phyloP scores from a whole-genome alignment of 2,329 filamentous ascomycete species.

The Alternaria sp. region DNA sequence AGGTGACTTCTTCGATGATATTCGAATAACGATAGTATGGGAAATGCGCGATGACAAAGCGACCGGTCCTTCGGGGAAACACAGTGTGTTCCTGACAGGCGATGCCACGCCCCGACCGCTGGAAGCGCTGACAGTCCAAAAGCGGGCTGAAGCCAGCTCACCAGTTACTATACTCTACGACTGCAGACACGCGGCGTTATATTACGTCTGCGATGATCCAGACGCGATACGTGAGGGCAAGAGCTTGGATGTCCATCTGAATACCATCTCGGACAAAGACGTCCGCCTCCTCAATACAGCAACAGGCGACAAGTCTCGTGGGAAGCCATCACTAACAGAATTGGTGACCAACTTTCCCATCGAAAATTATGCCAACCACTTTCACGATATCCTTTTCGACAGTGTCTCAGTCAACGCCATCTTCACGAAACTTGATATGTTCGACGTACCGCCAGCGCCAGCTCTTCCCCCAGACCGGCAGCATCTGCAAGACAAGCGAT shows the following conservation, averaged over 20 bases:
- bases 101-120: conserved; percentile 4
- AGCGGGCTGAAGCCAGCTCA: not conserved
- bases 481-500: not conserved
- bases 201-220: conserved; percentile 15
- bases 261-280: conserved; percentile 5
- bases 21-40: conserved; percentile 17
- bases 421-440: not conserved
- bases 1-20: conserved; percentile 7
- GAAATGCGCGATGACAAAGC: conserved; percentile 6
- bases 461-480: not conserved
- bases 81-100: conserved; percentile 12
- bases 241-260: conserved; percentile 18
- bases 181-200: conserved; percentile 10
- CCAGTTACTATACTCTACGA: conserved; percentile 17
- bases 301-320: not conserved
- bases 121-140: not conserved
- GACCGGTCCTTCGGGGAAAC: conserved; percentile 5
- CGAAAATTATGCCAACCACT: not conserved
- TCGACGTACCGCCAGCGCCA: not conserved
- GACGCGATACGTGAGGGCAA: conserved; percentile 10
- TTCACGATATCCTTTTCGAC: conserved; percentile 14
- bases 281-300: not conserved
- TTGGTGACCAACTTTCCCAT: conserved; percentile 1
- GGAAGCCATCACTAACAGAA: not conserved
- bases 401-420: not conserved